These are phyloP conservation scores for Nakazawaea siamensis DNA, from an alignment of 805 yeast genomes.

Conservation along the genomic window DNA sequence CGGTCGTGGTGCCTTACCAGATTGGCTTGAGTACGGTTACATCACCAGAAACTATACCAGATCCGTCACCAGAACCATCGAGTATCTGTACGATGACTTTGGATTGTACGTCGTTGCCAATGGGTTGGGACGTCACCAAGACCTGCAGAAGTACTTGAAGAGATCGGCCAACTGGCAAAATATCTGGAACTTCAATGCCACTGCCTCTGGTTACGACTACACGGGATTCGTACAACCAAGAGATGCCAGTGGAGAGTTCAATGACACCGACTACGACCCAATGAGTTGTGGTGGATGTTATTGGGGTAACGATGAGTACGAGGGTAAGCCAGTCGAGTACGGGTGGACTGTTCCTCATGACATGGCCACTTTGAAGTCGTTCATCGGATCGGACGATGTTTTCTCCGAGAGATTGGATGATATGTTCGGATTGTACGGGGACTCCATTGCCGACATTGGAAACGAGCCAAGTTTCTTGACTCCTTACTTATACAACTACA, in stretches of 20 bases:
- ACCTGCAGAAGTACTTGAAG: conserved; percentile 20
- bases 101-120: conserved; percentile 25
- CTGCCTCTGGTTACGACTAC: conserved; percentile 15
- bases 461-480: conserved; percentile 30
- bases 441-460: conserved; percentile 24
- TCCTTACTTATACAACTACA: conserved; percentile 25
- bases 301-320: conserved; percentile 26
- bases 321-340: conserved; percentile 26
- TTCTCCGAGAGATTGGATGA: conserved; percentile 25
- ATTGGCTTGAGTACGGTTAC: conserved; percentile 25
- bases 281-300: conserved; percentile 25
- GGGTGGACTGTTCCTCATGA: conserved; percentile 29
- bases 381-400: conserved; percentile 20
- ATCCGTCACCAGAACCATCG: conserved; percentile 27
- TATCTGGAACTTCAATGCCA: conserved; percentile 25
- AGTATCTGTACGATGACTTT: conserved; percentile 28
- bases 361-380: conserved; percentile 18
- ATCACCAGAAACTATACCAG: conserved; percentile 24
- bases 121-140: conserved; percentile 19
- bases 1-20: conserved; percentile 28
- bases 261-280: conserved; percentile 20
- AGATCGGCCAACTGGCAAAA: conserved; percentile 28
- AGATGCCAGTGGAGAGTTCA: conserved; percentile 22
- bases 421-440: conserved; percentile 24
- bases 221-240: conserved; percentile 27